phyloP scores from a whole-genome alignment of 306 rosid genomes.

The Alnus rubra region DNA sequence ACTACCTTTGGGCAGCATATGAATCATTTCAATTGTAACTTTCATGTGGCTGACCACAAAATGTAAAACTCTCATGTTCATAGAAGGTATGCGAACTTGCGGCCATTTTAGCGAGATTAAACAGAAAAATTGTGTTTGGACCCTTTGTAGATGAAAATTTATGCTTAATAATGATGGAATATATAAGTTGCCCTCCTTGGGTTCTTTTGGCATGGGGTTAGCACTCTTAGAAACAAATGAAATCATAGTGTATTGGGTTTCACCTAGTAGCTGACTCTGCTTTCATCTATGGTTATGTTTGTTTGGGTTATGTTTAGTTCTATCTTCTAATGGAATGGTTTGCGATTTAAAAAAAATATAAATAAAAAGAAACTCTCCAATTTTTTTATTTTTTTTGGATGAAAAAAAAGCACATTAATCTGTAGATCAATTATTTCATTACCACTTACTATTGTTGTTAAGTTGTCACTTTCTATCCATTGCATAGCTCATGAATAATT shows the following conservation, averaged over 20 bases:
- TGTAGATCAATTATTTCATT: background rate
- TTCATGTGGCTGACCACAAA: background rate
- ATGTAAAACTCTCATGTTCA: background rate
- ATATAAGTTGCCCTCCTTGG: background rate
- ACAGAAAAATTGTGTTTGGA: background rate
- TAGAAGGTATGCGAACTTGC: background rate
- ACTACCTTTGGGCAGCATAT: background rate
- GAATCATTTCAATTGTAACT: background rate
- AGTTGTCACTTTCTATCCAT: too few relatives aligned
- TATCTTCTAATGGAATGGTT: background rate
- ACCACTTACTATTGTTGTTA: background rate
- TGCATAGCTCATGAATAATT: too few relatives aligned
- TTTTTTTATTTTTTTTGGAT: background rate
- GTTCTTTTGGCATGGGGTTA: background rate
- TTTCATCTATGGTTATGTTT: too few relatives aligned
- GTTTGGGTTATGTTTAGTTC: background rate
- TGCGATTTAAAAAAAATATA: too few relatives aligned
- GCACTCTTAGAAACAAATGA: background rate
- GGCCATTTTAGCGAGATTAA: background rate
- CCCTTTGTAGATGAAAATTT: background rate
- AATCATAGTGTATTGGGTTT: background rate
- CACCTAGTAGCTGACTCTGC: too few relatives aligned
- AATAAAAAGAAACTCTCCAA: background rate
- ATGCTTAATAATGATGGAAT: background rate
- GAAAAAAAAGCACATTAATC: too few relatives aligned